These are phyloP conservation scores for Ganoderma multipileum DNA, from an alignment of 1,284 basidiomycete genomes.

Conservation along the genomic window DNA sequence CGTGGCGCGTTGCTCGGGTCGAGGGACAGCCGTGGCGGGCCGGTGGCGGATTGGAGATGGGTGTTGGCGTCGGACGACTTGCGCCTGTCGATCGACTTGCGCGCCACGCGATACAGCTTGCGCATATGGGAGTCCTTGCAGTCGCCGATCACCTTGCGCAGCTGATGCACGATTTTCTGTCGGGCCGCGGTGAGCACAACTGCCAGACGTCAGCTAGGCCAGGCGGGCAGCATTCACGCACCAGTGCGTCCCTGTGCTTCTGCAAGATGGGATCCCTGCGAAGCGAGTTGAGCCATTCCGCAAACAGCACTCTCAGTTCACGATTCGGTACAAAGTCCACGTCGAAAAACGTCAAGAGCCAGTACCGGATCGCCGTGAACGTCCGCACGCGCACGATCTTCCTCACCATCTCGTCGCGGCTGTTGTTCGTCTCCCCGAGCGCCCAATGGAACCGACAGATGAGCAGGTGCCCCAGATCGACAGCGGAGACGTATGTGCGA, in stretches of 20 bases:
- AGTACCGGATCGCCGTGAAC: slow-evolving; percentile 86
- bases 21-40: slow-evolving; percentile 25
- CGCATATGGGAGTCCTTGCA: slow-evolving; percentile 73
- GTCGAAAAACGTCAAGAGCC: slow-evolving; percentile 86
- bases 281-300: slow-evolving; percentile 82
- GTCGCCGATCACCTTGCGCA: slow-evolving; percentile 82
- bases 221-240: slow-evolving; percentile 48
- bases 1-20: slow-evolving; percentile 40
- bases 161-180: slow-evolving; percentile 78
- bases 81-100: slow-evolving; percentile 29
- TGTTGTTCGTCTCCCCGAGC: slow-evolving; percentile 58
- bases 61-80: slow-evolving; percentile 21
- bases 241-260: slow-evolving; percentile 71
- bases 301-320: slow-evolving; percentile 72
- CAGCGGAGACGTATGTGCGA: slow-evolving; percentile 77
- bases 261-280: slow-evolving; percentile 71
- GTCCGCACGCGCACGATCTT: slow-evolving; percentile 85
- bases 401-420: slow-evolving; percentile 68
- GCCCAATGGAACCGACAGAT: slow-evolving; percentile 90
- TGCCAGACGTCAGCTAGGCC: not conserved
- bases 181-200: not conserved
- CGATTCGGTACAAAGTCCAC: slow-evolving; percentile 87
- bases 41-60: not conserved
- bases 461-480: slow-evolving; percentile 80
- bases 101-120: slow-evolving; percentile 30